Conservation (phyloP, 75 land plant genomes). For the Chamaecyparis obtusa region DNA sequence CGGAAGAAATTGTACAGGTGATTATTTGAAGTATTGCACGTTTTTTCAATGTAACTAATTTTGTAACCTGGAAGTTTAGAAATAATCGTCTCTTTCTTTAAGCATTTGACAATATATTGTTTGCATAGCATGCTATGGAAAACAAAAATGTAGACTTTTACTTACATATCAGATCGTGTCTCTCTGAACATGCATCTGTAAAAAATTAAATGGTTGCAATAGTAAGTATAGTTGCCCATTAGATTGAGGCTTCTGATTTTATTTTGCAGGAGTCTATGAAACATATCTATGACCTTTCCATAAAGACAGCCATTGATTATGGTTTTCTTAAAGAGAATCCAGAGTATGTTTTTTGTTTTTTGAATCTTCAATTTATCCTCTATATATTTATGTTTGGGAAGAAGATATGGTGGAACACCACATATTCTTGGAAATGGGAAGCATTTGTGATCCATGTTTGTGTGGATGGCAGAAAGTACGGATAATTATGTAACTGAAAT, state of each 20-base stretch:
- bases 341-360: constrained; percentile 55
- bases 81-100: neutral
- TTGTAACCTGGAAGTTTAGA: neutral
- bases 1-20: constrained; percentile 85
- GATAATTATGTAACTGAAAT: neutral
- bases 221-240: neutral
- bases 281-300: constrained; percentile 84
- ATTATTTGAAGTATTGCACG: neutral
- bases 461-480: neutral
- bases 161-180: too few species aligned
- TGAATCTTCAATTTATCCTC: constrained; percentile 4
- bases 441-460: neutral
- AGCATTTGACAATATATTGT: neutral
- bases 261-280: constrained; percentile 80
- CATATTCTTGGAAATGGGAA: neutral
- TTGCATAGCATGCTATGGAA: neutral
- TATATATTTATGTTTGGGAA: neutral
- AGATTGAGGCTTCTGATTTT: constrained; percentile 4
- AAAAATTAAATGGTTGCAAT: neutral
- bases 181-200: neutral
- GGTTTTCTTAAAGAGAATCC: constrained; percentile 77
- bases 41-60: neutral
- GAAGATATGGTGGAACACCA: neutral
- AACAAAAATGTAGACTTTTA: neutral
- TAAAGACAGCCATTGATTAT: constrained; percentile 81